Evolutionary conservation across 2,329 filamentous ascomycete species (phyloP).

Genomic region (Pestalotiopsis sp.): DNA sequence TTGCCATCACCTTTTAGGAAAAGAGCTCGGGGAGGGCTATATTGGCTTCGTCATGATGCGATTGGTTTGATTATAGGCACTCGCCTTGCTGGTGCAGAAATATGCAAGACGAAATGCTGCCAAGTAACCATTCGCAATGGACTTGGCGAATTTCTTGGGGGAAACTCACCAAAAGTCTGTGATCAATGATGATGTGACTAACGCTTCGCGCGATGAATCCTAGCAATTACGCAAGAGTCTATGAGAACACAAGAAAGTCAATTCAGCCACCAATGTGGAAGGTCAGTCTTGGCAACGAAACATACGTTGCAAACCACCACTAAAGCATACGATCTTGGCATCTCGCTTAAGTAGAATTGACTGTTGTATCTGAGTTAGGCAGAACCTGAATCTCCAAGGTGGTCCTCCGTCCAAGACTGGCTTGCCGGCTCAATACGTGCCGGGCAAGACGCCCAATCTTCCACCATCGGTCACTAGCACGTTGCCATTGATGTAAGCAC

Average conservation of each 20-base stretch:
- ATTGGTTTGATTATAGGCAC: background rate
- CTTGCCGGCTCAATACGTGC: conserved; percentile 18
- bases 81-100: background rate
- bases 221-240: background rate
- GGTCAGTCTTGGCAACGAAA: background rate
- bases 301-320: background rate
- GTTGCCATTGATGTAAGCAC: conserved; percentile 54
- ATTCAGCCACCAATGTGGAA: background rate
- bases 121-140: background rate
- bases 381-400: background rate
- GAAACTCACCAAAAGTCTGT: no score
- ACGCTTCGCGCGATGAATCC: background rate
- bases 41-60: background rate
- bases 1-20: background rate
- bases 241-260: background rate
- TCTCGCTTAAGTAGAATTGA: background rate
- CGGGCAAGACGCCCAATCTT: conserved; percentile 31
- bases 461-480: conserved; percentile 55
- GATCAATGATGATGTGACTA: background rate
- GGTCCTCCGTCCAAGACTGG: background rate
- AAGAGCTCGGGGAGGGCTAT: background rate
- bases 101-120: background rate
- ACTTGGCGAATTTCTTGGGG: background rate
- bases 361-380: background rate
- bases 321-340: background rate